Base-by-base conservation (phyloP, 805 yeast species). In the Nakazawaea laoshanensis region DNA sequence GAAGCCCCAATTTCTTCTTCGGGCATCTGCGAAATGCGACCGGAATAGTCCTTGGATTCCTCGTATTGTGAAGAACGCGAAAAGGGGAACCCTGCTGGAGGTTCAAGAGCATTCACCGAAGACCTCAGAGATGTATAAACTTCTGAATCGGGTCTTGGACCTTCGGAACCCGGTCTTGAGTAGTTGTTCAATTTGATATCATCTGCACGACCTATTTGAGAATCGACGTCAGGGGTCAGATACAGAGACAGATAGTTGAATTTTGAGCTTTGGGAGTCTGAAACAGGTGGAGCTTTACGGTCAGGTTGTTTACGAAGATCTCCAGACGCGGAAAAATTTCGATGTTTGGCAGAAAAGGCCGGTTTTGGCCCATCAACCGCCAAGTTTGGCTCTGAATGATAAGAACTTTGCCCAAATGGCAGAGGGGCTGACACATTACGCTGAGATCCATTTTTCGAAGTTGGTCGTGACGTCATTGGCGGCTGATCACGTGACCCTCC, bases 401-500 rank as follows among this genome's bases (percentile, higher is more conserved):
- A 6, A 9, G 17, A 9, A 11, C 14, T 25, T 19, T 25, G 15
- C 6, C 10, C 27, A 27, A 27, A 24, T 11, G 35, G 36, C 11
- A 16, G 16, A 20, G 36, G 36, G 13, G 36, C 36, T 15, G 31
- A 24, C 18, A 33, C 27, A 24, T 33, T 33, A 13, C 36, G 21
- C 18, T 30, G 22, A 21, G 27, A 32, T 18, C 19, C 24, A 5
- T 10, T 12, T n/a, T 19, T 15, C 13, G 12, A 11, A 9, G 9
- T 15, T 9, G 36, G 31, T 24, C 27, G 29, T 12, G 38, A 31
- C 11, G 34, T 18, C n/a, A 25, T 35, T 18, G 21, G 14, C 32
- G 23, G 22, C n/a, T 33, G 37, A 4, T 18, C 24, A 15, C 7
- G 13, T 19, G 20, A 23, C 18, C 31, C 32, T 8, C 52, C 54